Conservation (phyloP, 2,329 filamentous ascomycete species). For the Sporothrix variecibatus region DNA sequence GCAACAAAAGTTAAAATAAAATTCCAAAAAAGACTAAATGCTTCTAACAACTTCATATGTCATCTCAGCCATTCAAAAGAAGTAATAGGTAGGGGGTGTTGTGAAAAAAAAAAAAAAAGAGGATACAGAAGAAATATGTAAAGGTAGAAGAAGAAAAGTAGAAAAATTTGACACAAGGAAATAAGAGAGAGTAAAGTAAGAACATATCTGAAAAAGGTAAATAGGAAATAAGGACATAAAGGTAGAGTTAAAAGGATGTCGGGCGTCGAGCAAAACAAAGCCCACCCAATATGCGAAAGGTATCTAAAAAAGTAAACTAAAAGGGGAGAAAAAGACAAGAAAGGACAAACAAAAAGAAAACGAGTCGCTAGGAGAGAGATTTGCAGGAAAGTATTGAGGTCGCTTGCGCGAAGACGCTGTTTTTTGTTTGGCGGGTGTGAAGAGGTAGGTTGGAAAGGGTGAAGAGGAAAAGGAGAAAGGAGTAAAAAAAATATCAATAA, state of each 20-base stretch:
- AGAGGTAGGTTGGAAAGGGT: neutral
- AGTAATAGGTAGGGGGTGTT: neutral
- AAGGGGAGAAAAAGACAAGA: neutral
- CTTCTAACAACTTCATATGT: conserved; percentile 27
- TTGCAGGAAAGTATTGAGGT: neutral
- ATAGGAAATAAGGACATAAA: conserved; percentile 6
- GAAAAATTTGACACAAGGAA: neutral
- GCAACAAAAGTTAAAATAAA: neutral
- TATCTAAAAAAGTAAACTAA: neutral
- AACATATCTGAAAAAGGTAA: neutral
- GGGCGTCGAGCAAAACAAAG: conserved; percentile 13
- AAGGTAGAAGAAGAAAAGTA: neutral
- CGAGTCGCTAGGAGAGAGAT: conserved; percentile 12
- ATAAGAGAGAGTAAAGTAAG: conserved; percentile 1
- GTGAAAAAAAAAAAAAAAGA: neutral
- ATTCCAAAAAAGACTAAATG: conserved; percentile 23
- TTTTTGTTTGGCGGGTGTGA: conserved; percentile 1
- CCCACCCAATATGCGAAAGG: conserved; percentile 15
- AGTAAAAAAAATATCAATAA: neutral
- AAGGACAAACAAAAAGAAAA: conserved; percentile 7
- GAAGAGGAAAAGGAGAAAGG: neutral
- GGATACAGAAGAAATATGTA: conserved; percentile 19
- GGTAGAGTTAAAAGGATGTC: neutral
- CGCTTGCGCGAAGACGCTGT: conserved; percentile 21
- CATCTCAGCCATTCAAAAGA: conserved; percentile 29